These are phyloP conservation scores for Ophiosphaerella korrae DNA, from an alignment of 2,329 filamentous ascomycete genomes.

Conservation along the genomic window DNA sequence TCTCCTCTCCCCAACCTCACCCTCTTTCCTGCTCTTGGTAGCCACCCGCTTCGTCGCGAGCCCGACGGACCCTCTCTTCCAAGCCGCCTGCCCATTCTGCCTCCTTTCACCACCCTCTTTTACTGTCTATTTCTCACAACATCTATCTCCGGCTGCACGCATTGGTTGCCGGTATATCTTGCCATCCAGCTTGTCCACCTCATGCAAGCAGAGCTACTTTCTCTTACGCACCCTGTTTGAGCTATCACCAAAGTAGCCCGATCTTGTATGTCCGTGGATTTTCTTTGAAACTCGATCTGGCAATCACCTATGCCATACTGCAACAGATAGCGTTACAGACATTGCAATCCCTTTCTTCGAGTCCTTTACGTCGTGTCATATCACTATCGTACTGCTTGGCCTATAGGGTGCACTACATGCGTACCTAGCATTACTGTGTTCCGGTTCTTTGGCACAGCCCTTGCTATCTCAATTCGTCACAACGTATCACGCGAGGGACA, in stretches of 20 bases:
- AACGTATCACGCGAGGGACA: slow-evolving; percentile 33
- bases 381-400: slow-evolving; percentile 3
- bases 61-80: slow-evolving; percentile 39
- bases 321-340: slow-evolving; percentile 41
- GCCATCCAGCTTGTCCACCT: slow-evolving; percentile 2
- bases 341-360: slow-evolving; percentile 9
- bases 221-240: slow-evolving; percentile 34
- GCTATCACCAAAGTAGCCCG: slow-evolving; percentile 49
- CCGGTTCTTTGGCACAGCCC: slow-evolving; percentile 19
- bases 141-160: too few species aligned
- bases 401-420: slow-evolving; percentile 9
- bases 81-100: background rate
- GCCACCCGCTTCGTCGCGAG: slow-evolving; percentile 23
- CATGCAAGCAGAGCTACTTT: slow-evolving; percentile 8
- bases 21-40: slow-evolving; percentile 21
- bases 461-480: slow-evolving; percentile 25
- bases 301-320: slow-evolving; percentile 32
- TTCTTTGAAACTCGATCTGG: slow-evolving; percentile 44
- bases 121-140: background rate
- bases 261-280: slow-evolving; percentile 41
- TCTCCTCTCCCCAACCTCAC: slow-evolving; percentile 19
- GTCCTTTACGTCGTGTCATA: slow-evolving; percentile 8
- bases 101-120: slow-evolving; percentile 26
- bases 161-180: background rate
- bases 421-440: slow-evolving; percentile 23